These are phyloP conservation scores for Calonectria leucothoes DNA, from an alignment of 2,329 filamentous ascomycete genomes.

Conservation along the genomic window DNA sequence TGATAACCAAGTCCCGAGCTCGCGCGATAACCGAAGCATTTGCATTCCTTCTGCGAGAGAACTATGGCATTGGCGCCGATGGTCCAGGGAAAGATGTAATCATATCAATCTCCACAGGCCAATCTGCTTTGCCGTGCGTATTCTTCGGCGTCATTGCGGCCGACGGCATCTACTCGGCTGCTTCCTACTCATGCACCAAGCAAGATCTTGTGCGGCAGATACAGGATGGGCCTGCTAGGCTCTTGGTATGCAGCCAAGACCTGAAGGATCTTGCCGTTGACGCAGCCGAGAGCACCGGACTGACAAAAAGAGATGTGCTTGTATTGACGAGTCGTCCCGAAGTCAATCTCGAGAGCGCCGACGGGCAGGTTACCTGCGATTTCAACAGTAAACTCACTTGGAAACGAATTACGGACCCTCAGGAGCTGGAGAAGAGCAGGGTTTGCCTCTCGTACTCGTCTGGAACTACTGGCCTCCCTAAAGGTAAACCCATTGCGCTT, in stretches of 20 bases:
- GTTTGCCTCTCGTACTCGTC: constrained; percentile 59
- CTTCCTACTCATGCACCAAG: constrained; percentile 60
- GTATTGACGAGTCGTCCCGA: constrained; percentile 56
- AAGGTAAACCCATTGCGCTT: constrained; percentile 42
- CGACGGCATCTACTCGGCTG: constrained; percentile 68
- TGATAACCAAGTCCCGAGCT: neutral
- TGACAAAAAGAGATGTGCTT: constrained; percentile 60
- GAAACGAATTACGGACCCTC: constrained; percentile 62
- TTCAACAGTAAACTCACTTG: constrained; percentile 58
- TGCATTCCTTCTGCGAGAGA: neutral
- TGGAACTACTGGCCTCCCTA: constrained; percentile 60
- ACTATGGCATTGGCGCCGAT: constrained; percentile 55
- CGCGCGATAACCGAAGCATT: neutral
- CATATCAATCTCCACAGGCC: constrained; percentile 66
- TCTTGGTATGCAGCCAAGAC: constrained; percentile 60
- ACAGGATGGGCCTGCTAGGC: constrained; percentile 48
- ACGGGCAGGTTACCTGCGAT: constrained; percentile 37
- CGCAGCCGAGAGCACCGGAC: constrained; percentile 58
- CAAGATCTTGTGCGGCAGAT: constrained; percentile 61
- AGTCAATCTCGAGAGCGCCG: constrained; percentile 40
- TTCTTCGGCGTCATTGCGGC: constrained; percentile 69
- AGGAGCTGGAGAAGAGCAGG: constrained; percentile 54
- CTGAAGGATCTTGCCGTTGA: constrained; percentile 58
- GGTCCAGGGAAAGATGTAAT: constrained; percentile 65
- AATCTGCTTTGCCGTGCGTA: constrained; percentile 63